Base-by-base conservation (phyloP, 2,329 filamentous ascomycete species). In the Trichoderma sp. region DNA sequence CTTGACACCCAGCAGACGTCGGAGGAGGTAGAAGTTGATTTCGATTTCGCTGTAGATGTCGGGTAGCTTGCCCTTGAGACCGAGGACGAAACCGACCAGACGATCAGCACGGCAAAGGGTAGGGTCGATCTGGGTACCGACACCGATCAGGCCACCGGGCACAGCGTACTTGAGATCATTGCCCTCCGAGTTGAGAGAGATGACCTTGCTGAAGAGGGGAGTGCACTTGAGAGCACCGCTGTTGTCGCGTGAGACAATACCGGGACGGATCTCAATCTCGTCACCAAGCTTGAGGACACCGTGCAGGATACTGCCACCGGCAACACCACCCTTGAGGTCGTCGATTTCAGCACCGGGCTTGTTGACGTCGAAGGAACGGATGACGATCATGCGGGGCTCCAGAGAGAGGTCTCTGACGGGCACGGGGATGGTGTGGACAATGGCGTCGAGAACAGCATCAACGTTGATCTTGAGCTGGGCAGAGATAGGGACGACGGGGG, bases 381-480 rank as follows among this genome's bases (percentile, higher is more conserved):
- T 99, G 81, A 99, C 92, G 79, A 99, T 99, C 94, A 99, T 98
- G 85, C 97, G 95, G 57, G 96, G 96, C 76, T 95, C 93, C 78
- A 92, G 90, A 76, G 90, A 90, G 86, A 99, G 98, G 83, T 98
- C 95, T 83, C 96, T 90, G 73, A 92, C 85, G 18, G 96, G 96
- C 11, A 98, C 92, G 30, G 96, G 96, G 78, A 99, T 98, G 79
- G 93, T 97, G 80, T 93, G 94, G 82, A 98, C 93, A 76, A 99
- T 93, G 78, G 94, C 91, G 84, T 99, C 95, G 85, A 97, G 97
- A 84, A 98, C 93, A 76, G 95, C 95, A 82, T 99, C 96, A 80
- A 99, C 97, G 87, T 99, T 99, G 90, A 98, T 97, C 87, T 98
- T 98, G 79, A 99, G 88, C 88, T 99, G 96, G 63, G 96, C 96